Evolutionary conservation across 495 filamentous ascomycete genomes (phyloP), one percentile per base, ranked within the genome.

Genomic region (Ascodesmis nigricans): DNA sequence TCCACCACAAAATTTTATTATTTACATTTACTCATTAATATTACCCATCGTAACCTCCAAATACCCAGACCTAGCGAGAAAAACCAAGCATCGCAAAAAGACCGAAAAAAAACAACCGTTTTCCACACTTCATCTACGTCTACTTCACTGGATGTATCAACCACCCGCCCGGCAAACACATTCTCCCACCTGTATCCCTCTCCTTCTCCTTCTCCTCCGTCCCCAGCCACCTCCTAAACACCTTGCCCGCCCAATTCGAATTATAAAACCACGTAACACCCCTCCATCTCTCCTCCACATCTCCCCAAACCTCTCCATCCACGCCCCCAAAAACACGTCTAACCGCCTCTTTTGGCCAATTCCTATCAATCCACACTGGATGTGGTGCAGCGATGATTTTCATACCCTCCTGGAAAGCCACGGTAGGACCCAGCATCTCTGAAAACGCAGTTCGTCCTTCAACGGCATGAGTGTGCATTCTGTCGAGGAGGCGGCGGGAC

Each of bases 231-330:
- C 82, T 64, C 41, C 66, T 68, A 64, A 80, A 95, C 47, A 95
- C 48, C 44, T 81, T 81, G 4, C 66, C 66, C 15, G 77, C 67
- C 45, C 90, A 91, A 0, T 75, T 75, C 2, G 80, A 77, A 46
- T 91, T 78, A 52, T 92, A 93, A 54, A 84, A 93, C 87, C 87
- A 97, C 9, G 73, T 91, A 25, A 76, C 71, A 1, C 87, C 83
- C 25, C 57, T 54, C 53, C 93, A 77, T 49, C 92, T 93, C 47
- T 93, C 80, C 53, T 93, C 83, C 14, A 75, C 62, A 21, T 32
- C 38, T 3, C 47, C 47, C 40, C 45, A 50, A 10, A 50, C 46
- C 37, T 39, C 28, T 42, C 30, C 26, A 11, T 15, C 0, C 43
- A 19, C 9, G 43, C 44, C 13, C 71, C 73, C 1, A 67, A 67